Percentiles rank a stretch among this genome's conserved stretches.
Conservation (phyloP, 208 protist genomes). For the Naegleria fowleri region DNA sequence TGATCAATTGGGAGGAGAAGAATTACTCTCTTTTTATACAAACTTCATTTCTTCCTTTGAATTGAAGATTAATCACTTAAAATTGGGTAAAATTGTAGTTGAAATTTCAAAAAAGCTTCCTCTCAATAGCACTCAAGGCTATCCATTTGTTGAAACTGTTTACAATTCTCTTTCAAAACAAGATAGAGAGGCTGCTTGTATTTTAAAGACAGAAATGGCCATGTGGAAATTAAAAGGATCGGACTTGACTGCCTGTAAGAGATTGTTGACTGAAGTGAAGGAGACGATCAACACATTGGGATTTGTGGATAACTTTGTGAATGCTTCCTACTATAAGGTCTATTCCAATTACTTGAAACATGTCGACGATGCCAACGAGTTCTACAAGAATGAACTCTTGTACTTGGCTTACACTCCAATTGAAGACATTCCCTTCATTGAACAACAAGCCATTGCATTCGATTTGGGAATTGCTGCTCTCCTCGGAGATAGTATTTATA, state of each 20-base stretch:
- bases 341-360: conserved; percentile 32
- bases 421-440: conserved; percentile 41
- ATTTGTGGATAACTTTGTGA: conserved; percentile 23
- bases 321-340: conserved; percentile 17
- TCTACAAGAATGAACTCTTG: conserved; percentile 58
- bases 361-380: conserved; percentile 49
- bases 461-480: conserved; percentile 65
- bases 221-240: background rate
- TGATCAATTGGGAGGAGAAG: background rate
- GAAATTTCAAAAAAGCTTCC: conserved; percentile 24
- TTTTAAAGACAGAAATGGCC: conserved; percentile 29
- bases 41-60: conserved; percentile 43
- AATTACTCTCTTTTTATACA: conserved; percentile 36
- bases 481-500: conserved; percentile 61
- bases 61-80: conserved; percentile 39
- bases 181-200: conserved; percentile 10
- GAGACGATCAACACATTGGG: background rate
- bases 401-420: conserved; percentile 58
- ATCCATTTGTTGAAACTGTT: conserved; percentile 9
- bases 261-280: background rate
- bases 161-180: background rate
- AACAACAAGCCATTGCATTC: conserved; percentile 50
- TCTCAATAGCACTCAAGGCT: background rate
- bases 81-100: conserved; percentile 32
- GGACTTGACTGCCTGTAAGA: conserved; percentile 2